A percentile compares a stretch with the other conserved stretches of the same genome.
These are phyloP conservation scores for Spathaspora hagerdaliae DNA, from an alignment of 805 yeast species.

Conservation along the genomic window DNA sequence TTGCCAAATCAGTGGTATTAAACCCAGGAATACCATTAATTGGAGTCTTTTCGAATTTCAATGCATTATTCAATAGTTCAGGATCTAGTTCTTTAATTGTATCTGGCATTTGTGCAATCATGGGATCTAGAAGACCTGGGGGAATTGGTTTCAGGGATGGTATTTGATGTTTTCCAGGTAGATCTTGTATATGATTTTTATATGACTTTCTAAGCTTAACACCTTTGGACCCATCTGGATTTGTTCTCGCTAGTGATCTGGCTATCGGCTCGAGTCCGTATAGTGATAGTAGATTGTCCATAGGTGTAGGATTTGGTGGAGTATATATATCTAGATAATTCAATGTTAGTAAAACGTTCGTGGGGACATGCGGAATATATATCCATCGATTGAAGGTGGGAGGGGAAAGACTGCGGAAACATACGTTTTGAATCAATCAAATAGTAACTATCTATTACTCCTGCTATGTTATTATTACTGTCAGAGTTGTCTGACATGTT, in stretches of 20 bases:
- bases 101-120: slow-evolving; percentile 36
- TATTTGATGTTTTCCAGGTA: slow-evolving; percentile 74
- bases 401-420: slow-evolving; percentile 2
- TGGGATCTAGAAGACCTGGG: slow-evolving; percentile 34
- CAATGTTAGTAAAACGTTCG: background rate
- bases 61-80: slow-evolving; percentile 43
- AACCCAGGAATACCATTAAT: slow-evolving; percentile 75
- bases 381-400: background rate
- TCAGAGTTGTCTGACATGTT: too few species aligned
- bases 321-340: slow-evolving; percentile 3
- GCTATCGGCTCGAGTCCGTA: slow-evolving; percentile 70
- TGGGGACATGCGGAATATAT: background rate
- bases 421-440: slow-evolving; percentile 17
- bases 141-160: slow-evolving; percentile 44
- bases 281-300: slow-evolving; percentile 62
- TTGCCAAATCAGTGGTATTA: slow-evolving; percentile 62
- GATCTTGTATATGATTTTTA: slow-evolving; percentile 84
- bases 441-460: slow-evolving; percentile 13
- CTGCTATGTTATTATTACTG: background rate
- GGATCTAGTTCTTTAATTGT: slow-evolving; percentile 48
- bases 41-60: slow-evolving; percentile 62
- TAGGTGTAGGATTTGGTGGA: slow-evolving; percentile 62
- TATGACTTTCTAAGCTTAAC: slow-evolving; percentile 91
- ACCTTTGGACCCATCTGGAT: slow-evolving; percentile 86
- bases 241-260: slow-evolving; percentile 77